Conservation (phyloP, 192 early-diverging fungal species). For the Paraglomus brasilianum region DNA sequence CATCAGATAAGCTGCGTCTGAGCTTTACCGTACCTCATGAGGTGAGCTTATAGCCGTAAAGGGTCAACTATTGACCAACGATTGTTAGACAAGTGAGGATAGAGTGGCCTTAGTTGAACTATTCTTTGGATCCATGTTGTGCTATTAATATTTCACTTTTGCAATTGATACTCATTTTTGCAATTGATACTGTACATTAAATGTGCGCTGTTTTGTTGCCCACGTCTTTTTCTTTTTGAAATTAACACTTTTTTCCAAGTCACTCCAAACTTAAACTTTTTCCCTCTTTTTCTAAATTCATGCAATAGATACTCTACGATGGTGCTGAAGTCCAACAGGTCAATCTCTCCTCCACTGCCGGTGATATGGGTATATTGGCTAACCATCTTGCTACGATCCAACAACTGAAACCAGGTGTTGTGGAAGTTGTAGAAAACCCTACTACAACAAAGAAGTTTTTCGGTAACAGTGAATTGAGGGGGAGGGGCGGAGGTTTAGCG, state of each 20-base stretch:
- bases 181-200: not conserved
- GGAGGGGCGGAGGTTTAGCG: not conserved
- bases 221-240: conserved; percentile 21
- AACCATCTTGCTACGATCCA: conserved; percentile 97
- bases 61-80: no score
- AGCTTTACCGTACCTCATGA: conserved; percentile 92
- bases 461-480: conserved; percentile 50
- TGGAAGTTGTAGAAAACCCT: conserved; percentile 77
- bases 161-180: not conserved
- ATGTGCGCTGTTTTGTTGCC: not conserved
- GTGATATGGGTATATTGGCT: conserved; percentile 97
- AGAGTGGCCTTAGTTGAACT: no score
- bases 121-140: not conserved
- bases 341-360: conserved; percentile 87
- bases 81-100: no score
- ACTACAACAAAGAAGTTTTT: conserved; percentile 88
- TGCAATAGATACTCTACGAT: conserved; percentile 66
- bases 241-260: not conserved
- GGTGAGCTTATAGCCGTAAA: conserved; percentile 39
- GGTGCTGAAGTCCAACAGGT: conserved; percentile 81
- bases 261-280: not conserved
- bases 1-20: conserved; percentile 68
- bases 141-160: not conserved
- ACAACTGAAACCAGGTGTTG: conserved; percentile 87
- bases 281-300: conserved; percentile 5